Evolutionary conservation across 1,139 yeast genomes (phyloP), one percentile per base, ranked within the genome.

Genomic region (Taiozyma onychis): DNA sequence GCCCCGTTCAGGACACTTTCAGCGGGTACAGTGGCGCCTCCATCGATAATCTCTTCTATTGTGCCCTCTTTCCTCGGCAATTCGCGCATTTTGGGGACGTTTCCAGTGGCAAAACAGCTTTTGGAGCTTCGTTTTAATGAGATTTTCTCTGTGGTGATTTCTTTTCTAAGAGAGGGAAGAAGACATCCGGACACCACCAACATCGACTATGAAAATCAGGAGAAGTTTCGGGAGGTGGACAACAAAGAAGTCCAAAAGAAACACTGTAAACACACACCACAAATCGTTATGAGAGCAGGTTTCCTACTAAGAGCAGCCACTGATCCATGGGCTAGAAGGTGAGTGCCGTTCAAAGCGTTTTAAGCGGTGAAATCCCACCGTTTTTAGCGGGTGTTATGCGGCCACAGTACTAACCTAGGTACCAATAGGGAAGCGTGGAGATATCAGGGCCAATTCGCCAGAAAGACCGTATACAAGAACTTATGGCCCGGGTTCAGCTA

Each of bases 401-500:
- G 18, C 18, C 18, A 18, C 18, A 47, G 49, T 45, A 44, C 42
- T 44, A 74, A 72, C 61, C 3, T 14, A 18, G 16, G 21, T 16
- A 35, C 26, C 10, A 18, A 47, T 57, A 85, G 96, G 77, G 96
- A 88, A 67, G 95, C 95, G 49, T 88, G 96, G 96, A 83, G 96
- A 75, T 85, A 81, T 69, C 85, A 83, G 62, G 95, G 95, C 54
- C 88, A 83, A 52, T 88, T 88, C 72, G 76, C 86, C 52, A 81
- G 91, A 61, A 71, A 72, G 51, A 83, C 84, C 70, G 75, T 95
- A 62, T 85, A 82, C 69, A 83, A 76, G 62, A 81, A 81, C 53
- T 78, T 88, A n/a, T 80, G 88, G 65, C 96, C 96, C 3, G 96
- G 96, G 3, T 77, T 88, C 49, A 89, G 90, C 43, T 77, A 85